A percentile compares a stretch with the other conserved stretches of the same genome.
Evolutionary conservation across 192 early-diverging fungal species (phyloP).

Genomic region (Entomortierella lignicola): DNA sequence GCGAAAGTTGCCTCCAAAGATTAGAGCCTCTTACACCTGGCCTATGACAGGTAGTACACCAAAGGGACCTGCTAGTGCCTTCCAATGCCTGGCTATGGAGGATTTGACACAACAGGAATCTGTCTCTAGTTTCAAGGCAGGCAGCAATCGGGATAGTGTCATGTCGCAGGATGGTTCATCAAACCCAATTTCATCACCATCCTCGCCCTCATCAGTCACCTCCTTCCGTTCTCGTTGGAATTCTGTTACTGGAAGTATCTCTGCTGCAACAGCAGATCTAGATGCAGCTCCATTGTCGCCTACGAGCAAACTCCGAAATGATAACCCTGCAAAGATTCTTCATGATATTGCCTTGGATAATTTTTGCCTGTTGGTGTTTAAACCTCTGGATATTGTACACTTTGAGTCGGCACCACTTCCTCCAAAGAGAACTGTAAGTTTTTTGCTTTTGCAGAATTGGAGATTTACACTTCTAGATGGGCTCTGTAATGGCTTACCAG

Average conservation of each 20-base stretch:
- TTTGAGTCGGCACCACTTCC: slow-evolving; percentile 62
- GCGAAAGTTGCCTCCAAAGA: slow-evolving; percentile 63
- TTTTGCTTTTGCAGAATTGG: too few species aligned
- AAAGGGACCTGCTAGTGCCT: slow-evolving; percentile 58
- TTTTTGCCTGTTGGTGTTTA: slow-evolving; percentile 78
- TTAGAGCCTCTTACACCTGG: slow-evolving; percentile 78
- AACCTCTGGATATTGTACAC: slow-evolving; percentile 71
- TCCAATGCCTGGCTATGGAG: slow-evolving; percentile 69
- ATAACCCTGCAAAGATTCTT: slow-evolving; percentile 64
- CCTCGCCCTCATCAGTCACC: slow-evolving; percentile 43
- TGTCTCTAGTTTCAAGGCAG: neutral
- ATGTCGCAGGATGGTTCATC: slow-evolving; percentile 46
- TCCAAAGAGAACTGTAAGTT: slow-evolving; percentile 63
- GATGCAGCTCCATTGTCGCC: slow-evolving; percentile 8
- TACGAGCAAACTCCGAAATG: slow-evolving; percentile 37
- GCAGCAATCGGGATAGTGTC: slow-evolving; percentile 27
- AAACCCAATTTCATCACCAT: slow-evolving; percentile 40
- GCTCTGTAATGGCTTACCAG: too few species aligned
- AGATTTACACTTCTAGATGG: too few species aligned
- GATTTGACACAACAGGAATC: slow-evolving; percentile 54
- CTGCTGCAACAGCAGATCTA: neutral
- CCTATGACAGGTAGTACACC: slow-evolving; percentile 69
- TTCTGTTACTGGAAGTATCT: neutral
- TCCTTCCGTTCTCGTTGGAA: slow-evolving; percentile 53
- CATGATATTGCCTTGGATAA: slow-evolving; percentile 82